Base-by-base conservation (phyloP, 805 yeast genomes). In the Debaryomyces prosopidis region DNA sequence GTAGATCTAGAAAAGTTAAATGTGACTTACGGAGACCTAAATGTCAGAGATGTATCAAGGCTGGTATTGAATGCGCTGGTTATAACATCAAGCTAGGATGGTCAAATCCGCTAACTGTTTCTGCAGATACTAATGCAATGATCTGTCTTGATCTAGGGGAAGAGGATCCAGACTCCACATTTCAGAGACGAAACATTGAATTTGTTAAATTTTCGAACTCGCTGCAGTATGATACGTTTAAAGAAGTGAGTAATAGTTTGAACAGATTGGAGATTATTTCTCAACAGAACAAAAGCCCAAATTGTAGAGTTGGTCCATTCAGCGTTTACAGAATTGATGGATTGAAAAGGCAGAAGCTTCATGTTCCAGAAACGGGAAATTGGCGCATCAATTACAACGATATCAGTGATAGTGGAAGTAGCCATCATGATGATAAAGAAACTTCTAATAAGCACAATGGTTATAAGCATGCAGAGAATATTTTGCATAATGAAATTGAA, bases 1-100 rank as follows among this genome's bases (percentile, higher is more conserved):
- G 84, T 51, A 63, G 84, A 32, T 55, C 63, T 17, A 62, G 83
- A 19, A 79, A 77, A 50, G 77, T 79, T 51, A 77, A 77, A 55
- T 80, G 84, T 59, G 84, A 78, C 54, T 67, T 74, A 10, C 49
- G 59, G 3, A 63, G 65, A 43, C 84, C 84, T 2, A 49, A 46
- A 14, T 80, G 84, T 53, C 39, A 52, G 27, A 63, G 82, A 43
- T 80, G 84, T 59, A 53, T 46, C 34, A 75, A 69, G 49, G 73
- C 81, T 2, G 66, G 68, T 3, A 45, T 72, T 4, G 59, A 60
- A 8, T 80, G 85, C 62, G 66, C 62, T 14, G 84, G 84, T 0
- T 80, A 79, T 54, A 75, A 62, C 32, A 69, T 80, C 44, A 71
- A 69, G 32, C 60, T 80, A 26, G 73, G 75, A 14, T 80, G 80